These are phyloP conservation scores for Westerdykella aurantiaca DNA, from an alignment of 2,329 filamentous ascomycete species.

Conservation along the genomic window DNA sequence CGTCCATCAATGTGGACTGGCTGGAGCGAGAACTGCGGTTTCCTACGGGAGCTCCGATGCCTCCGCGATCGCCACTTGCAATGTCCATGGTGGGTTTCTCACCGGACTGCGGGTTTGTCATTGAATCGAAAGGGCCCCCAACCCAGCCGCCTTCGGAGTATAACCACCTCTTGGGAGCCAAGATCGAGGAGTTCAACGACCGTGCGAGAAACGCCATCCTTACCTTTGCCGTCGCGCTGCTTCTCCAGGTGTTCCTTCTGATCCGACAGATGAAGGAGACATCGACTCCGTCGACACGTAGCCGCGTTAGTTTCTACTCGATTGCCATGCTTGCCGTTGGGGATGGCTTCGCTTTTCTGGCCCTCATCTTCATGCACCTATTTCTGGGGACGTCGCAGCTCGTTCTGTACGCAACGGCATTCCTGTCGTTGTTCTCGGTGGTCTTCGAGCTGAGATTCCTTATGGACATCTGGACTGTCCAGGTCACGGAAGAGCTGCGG, in stretches of 20 bases:
- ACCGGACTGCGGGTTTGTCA: conserved; percentile 60
- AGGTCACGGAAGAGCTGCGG: conserved; percentile 46
- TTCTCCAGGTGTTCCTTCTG: conserved; percentile 51
- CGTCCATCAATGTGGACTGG: conserved; percentile 39
- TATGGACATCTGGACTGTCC: conserved; percentile 62
- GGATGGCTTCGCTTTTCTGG: conserved; percentile 54
- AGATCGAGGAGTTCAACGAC: conserved; percentile 51
- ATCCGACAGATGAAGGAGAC: conserved; percentile 60
- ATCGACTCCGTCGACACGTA: conserved; percentile 59
- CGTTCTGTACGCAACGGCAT: conserved; percentile 51
- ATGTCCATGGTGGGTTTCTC: conserved; percentile 60
- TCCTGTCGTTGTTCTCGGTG: conserved; percentile 55
- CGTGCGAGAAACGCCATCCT: conserved; percentile 50
- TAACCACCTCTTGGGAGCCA: conserved; percentile 52
- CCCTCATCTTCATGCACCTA: conserved; percentile 48
- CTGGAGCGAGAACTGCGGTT: conserved; percentile 56
- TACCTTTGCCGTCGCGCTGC: conserved; percentile 46
- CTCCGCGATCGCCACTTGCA: conserved; percentile 46
- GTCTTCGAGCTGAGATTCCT: conserved; percentile 60
- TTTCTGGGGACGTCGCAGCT: conserved; percentile 52
- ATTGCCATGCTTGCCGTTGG: conserved; percentile 57
- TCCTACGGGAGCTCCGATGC: conserved; percentile 53
- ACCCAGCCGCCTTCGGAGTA: conserved; percentile 47
- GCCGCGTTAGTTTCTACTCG: conserved; percentile 59
- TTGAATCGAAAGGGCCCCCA: conserved; percentile 56